Evolutionary conservation across 1,284 basidiomycete species (phyloP), one percentile per base, ranked within the genome.

Genomic region (Macrocystidia cucumis): DNA sequence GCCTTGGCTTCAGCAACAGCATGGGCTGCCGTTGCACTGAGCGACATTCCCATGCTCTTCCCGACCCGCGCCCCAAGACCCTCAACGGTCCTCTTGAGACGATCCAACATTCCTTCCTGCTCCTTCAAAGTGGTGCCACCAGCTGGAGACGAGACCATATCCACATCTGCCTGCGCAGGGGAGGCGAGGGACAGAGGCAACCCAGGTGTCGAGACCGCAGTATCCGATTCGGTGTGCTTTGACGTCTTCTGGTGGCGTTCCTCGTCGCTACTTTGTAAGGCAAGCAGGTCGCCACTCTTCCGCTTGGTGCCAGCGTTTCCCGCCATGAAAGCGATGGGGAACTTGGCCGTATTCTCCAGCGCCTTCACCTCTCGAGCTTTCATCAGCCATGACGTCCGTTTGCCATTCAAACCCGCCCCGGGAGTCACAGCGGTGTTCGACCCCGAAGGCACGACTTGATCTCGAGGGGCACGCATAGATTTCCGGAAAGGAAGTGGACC

Each of bases 321-420:
- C 19, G 43, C 35, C 3, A 44, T 48, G 25, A 51, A 36, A 20
- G 51, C 45, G 36, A 46, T 58, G 3, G 57, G 43, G 32, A 69
- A 68, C 48, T 68, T 72, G 3, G 50, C 52, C 9, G 64, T 63
- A 21, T 58, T 63, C 45, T 83, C 83, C 47, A 78, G 54, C 3
- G 81, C 79, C 46, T 85, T 86, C 14, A 69, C 78, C 50, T 86
- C 83, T 27, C 82, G 68, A 9, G 78, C 80, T 47, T 82, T 84
- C 51, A 72, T 74, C 37, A 88, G 53, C 84, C 85, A 87, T 1
- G 84, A 88, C 9, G 80, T 78, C 17, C 84, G 72, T 46, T 82
- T 83, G 3, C 70, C 72, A 8, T 59, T 63, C 12, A 56, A 43
- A 5, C 60, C 60, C 29, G 61, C 57, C 4, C 72, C 67, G 32